These are phyloP conservation scores for Calocera cornea DNA, from an alignment of 768 basidiomycete genomes.

Conservation along the genomic window DNA sequence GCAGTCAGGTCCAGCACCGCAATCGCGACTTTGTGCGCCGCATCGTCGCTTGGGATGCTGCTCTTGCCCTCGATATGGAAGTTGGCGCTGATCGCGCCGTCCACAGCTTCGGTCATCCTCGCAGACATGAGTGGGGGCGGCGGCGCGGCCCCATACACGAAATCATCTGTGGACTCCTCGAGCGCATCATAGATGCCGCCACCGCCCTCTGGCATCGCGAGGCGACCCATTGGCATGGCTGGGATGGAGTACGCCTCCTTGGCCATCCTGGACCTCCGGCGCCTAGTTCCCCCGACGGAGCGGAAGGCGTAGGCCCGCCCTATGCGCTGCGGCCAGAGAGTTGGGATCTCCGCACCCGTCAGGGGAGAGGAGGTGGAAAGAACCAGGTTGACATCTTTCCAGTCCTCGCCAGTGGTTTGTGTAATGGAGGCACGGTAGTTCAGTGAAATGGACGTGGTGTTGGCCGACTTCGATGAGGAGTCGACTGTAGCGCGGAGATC, in stretches of 20 bases:
- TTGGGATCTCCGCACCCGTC: conserved; percentile 16
- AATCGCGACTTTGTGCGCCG: conserved; percentile 41
- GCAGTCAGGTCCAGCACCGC: conserved; percentile 28
- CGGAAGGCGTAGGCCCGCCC: neutral
- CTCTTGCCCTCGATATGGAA: conserved; percentile 39
- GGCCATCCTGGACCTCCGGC: no score
- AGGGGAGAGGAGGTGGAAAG: conserved; percentile 34
- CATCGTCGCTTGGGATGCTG: conserved; percentile 41
- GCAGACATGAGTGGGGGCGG: conserved; percentile 21
- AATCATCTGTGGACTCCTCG: neutral
- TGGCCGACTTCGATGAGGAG: conserved; percentile 25
- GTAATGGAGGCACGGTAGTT: conserved; percentile 42
- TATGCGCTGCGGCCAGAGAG: conserved; percentile 1
- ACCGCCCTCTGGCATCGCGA: no score
- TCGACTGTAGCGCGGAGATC: conserved; percentile 41
- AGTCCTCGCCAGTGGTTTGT: conserved; percentile 50
- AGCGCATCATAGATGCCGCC: no score
- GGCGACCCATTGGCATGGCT: neutral
- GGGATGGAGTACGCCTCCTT: no score
- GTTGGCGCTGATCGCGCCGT: conserved; percentile 40
- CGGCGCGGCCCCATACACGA: neutral
- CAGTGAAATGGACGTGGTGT: conserved; percentile 29
- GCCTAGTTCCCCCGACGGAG: neutral
- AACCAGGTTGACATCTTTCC: conserved; percentile 37
- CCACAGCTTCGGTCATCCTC: conserved; percentile 34